Conservation (phyloP, 352 stramenopile species). For the Phytophthora hibernalis region DNA sequence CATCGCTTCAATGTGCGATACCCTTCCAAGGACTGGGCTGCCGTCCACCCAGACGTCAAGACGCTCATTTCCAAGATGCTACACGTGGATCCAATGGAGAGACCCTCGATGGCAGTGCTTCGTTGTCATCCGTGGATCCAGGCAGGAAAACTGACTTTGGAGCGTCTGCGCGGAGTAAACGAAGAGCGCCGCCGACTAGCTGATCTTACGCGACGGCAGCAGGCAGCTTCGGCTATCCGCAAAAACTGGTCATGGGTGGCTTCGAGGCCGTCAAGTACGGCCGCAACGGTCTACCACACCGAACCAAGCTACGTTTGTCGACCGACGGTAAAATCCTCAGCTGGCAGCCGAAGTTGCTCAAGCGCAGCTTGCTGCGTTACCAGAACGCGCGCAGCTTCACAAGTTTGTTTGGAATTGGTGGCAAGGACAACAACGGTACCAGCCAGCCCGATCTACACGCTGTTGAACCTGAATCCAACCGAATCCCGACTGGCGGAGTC, state of each 20-base stretch:
- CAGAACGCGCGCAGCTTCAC: conserved; percentile 76
- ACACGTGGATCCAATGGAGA: conserved; percentile 68
- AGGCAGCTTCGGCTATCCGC: conserved; percentile 67
- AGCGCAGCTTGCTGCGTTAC: conserved; percentile 71
- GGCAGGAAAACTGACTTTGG: conserved; percentile 52
- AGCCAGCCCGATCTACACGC: conserved; percentile 53
- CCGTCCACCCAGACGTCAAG: conserved; percentile 69
- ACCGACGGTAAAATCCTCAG: conserved; percentile 71
- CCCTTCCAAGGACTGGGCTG: conserved; percentile 81
- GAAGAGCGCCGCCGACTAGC: conserved; percentile 55
- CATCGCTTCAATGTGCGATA: conserved; percentile 87
- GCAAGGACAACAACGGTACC: conserved; percentile 43
- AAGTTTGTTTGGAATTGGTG: conserved; percentile 62
- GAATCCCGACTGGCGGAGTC: conserved; percentile 36
- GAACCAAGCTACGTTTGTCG: conserved; percentile 78
- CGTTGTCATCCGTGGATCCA: conserved; percentile 72
- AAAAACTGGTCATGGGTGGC: conserved; percentile 72
- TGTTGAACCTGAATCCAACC: conserved; percentile 38
- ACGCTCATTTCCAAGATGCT: conserved; percentile 84
- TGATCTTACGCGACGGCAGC: conserved; percentile 65
- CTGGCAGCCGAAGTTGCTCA: conserved; percentile 84
- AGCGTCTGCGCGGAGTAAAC: conserved; percentile 51
- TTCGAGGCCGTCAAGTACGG: conserved; percentile 87
- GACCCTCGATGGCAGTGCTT: conserved; percentile 69
- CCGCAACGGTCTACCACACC: conserved; percentile 76